These are phyloP conservation scores for Cotoneaster glaucophyllus DNA, from an alignment of 306 rosid species.

Conservation along the genomic window DNA sequence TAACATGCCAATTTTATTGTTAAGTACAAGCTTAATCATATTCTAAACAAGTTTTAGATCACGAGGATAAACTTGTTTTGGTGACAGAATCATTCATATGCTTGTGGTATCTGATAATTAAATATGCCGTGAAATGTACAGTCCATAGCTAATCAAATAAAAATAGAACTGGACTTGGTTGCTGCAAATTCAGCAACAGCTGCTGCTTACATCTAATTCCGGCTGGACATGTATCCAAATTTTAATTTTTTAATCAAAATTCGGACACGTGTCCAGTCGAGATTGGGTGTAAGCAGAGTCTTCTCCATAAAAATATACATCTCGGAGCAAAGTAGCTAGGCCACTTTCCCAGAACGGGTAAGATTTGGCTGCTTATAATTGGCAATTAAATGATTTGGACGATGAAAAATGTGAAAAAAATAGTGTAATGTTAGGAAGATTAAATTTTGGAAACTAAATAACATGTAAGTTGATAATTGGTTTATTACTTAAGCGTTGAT, in stretches of 20 bases:
- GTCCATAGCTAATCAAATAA: not conserved
- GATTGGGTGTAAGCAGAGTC: too few species aligned
- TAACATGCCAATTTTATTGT: not conserved
- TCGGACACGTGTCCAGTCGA: too few species aligned
- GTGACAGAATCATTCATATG: not conserved
- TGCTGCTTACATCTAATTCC: too few species aligned
- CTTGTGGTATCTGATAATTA: not conserved
- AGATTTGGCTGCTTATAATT: not conserved
- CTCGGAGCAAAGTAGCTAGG: not conserved
- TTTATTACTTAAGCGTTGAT: too few species aligned
- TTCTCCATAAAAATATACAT: not conserved
- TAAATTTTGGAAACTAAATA: too few species aligned
- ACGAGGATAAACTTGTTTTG: not conserved
- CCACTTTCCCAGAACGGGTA: not conserved
- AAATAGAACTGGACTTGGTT: too few species aligned
- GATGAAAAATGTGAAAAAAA: too few species aligned
- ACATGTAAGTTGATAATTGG: too few species aligned
- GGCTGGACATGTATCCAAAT: too few species aligned
- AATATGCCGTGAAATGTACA: not conserved
- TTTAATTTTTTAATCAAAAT: too few species aligned
- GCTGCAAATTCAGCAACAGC: too few species aligned
- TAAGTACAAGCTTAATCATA: not conserved
- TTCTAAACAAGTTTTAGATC: not conserved
- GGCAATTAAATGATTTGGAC: not conserved
- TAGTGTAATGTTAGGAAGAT: too few species aligned